phyloP scores from a whole-genome alignment of 306 rosid species.

The Vigna hirtella region DNA sequence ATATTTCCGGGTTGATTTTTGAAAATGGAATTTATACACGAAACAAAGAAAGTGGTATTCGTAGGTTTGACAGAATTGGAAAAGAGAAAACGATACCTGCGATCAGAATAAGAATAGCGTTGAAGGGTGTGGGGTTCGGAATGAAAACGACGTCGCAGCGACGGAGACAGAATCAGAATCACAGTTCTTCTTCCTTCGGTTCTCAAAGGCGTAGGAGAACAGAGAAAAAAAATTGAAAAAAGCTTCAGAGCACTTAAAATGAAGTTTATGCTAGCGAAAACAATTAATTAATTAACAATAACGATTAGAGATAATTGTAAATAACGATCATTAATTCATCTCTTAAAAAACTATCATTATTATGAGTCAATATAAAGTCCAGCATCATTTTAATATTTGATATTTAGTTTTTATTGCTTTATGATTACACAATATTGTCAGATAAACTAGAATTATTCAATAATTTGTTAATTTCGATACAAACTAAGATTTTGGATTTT shows the following conservation, averaged over 20 bases:
- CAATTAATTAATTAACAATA: not conserved
- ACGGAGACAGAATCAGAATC: conserved; percentile 37
- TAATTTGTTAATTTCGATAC: not conserved
- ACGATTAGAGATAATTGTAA: not conserved
- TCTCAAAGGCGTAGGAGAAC: conserved; percentile 1
- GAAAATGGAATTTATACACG: not conserved
- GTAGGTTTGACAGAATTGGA: not conserved
- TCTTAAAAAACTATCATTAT: not conserved
- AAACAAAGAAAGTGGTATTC: not conserved
- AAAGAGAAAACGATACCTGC: conserved; percentile 1
- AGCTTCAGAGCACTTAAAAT: not conserved
- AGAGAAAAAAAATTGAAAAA: not conserved
- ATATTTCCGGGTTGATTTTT: conserved; percentile 30
- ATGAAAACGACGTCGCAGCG: conserved; percentile 37
- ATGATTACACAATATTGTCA: too few relatives aligned
- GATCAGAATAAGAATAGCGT: conserved; percentile 22
- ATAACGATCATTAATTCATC: not conserved
- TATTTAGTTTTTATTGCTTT: too few relatives aligned
- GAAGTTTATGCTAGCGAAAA: not conserved
- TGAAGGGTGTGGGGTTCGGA: conserved; percentile 48
- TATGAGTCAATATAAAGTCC: not conserved
- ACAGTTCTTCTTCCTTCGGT: conserved; percentile 25
- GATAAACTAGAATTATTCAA: not conserved
- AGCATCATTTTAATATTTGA: too few relatives aligned
- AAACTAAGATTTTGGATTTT: not conserved